A percentile compares a stretch with the other conserved stretches of the same genome.
Evolutionary conservation across 768 basidiomycete genomes (phyloP).

Genomic region (Podaxis sp.): DNA sequence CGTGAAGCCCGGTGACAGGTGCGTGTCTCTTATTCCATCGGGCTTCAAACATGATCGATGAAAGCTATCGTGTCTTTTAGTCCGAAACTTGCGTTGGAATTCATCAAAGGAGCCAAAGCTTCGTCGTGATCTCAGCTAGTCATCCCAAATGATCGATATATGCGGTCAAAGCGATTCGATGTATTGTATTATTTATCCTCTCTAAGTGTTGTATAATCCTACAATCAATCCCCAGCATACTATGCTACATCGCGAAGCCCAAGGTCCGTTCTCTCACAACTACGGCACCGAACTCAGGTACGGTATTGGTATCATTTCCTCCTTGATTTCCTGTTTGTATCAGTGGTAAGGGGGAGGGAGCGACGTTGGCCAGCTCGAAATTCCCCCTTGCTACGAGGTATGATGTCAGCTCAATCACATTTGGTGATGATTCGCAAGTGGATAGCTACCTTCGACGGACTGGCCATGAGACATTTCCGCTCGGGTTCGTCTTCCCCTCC

Average conservation of each 20-base stretch:
- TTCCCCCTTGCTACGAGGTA: too few species aligned
- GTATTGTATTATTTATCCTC: neutral
- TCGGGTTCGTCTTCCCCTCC: neutral
- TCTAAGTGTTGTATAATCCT: neutral
- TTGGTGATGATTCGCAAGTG: too few species aligned
- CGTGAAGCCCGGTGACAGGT: conserved; percentile 88
- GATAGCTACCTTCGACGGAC: neutral
- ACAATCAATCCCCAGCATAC: neutral
- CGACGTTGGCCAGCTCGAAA: too few species aligned
- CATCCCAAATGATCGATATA: neutral
- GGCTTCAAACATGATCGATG: neutral
- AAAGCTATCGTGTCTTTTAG: conserved; percentile 1
- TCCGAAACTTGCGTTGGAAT: conserved; percentile 8
- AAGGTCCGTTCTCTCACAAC: neutral
- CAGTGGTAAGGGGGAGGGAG: too few species aligned
- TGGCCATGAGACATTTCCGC: neutral
- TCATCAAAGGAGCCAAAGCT: neutral
- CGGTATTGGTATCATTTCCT: neutral
- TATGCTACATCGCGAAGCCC: neutral
- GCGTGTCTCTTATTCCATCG: conserved; percentile 15
- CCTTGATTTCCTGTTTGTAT: neutral
- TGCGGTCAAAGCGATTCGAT: neutral
- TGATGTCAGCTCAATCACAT: too few species aligned
- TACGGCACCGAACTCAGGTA: neutral
- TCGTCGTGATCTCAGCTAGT: neutral